Evolutionary conservation across 805 yeast genomes (phyloP).

Genomic region (Metahyphopichia silvanorum): DNA sequence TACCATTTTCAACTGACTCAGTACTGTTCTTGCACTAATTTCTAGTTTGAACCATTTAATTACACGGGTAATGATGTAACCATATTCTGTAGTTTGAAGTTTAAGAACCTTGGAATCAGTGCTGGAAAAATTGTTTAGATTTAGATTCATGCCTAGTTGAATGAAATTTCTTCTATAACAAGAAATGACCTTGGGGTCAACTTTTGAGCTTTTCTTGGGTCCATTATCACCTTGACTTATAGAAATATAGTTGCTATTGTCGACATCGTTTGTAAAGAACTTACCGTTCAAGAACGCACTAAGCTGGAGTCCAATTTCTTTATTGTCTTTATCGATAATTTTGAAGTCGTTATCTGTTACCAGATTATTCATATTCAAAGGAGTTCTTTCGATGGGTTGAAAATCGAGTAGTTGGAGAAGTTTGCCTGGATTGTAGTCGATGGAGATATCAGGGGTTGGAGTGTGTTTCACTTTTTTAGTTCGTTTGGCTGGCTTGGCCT

Average conservation of each 20-base stretch:
- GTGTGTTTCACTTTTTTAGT: conserved; percentile 8
- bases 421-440: conserved; percentile 25
- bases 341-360: conserved; percentile 14
- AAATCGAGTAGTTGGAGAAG: conserved; percentile 27
- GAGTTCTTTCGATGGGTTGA: conserved; percentile 7
- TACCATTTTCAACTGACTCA: conserved; percentile 24
- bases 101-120: conserved; percentile 23
- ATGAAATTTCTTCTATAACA: conserved; percentile 45
- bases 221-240: conserved; percentile 9
- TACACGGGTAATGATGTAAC: conserved; percentile 33
- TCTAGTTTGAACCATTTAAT: conserved; percentile 37
- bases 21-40: conserved; percentile 33
- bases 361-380: conserved; percentile 4
- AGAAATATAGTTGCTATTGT: conserved; percentile 30
- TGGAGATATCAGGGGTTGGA: conserved; percentile 11
- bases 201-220: conserved; percentile 3
- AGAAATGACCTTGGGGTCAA: conserved; percentile 37
- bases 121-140: conserved; percentile 22
- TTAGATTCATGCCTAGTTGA: conserved; percentile 29
- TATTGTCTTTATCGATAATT: conserved; percentile 27
- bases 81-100: conserved; percentile 32
- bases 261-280: conserved; percentile 38
- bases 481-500: conserved; percentile 7
- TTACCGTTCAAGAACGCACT: conserved; percentile 42
- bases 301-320: conserved; percentile 21